Base-by-base conservation (phyloP, 306 rosid species). In the Trichosanthes truncata region DNA sequence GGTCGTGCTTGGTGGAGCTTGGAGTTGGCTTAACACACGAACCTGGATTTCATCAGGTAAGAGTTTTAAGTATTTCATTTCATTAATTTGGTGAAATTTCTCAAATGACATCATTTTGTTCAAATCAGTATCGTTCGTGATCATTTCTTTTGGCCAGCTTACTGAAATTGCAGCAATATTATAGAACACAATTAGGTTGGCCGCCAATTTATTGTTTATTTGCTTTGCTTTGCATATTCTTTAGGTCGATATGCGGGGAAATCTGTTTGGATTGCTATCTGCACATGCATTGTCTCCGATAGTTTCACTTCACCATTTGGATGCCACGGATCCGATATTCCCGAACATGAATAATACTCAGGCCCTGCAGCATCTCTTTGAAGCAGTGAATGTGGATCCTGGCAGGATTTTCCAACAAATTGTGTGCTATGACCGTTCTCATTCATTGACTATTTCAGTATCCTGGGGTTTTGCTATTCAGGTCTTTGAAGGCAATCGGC, bases 31-130 rank as follows among this genome's bases (percentile, higher is more conserved):
- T 95, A 46, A 93, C 97, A 13, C 97, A 86, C 61, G 97, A 95
- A 82, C 93, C 96, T 76, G 99, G 99, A 12, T 95, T 95, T 84
- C 99, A 95, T 89, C 99, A 95, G 99, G 97, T 93, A 76, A 72
- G 3, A 43, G 9, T 57, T 69, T 49, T 25, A 0, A 69, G 59
- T 29, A 11, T 25, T 46, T 4, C 12, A 23, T 26, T 53, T 52
- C 23, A 25, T 13, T 72, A 9, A 25, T 71, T n/a, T n/a, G 8
- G 18, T 67, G 51, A 38, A 20, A 40, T 40, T 68, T 68, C 9
- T 40, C 18, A 68, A 40, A 4, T 40, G 33, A 5, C 52, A 10
- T 13, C 52, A 40, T 40, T 68, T 67, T 20, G n/a, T n/a, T 26
- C 6, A 11, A 21, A 23, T 43, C 36, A 12, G 55, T 43, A 43